These are phyloP conservation scores for Gossypium trilobum DNA, from an alignment of 441 rosid species.

Conservation along the genomic window DNA sequence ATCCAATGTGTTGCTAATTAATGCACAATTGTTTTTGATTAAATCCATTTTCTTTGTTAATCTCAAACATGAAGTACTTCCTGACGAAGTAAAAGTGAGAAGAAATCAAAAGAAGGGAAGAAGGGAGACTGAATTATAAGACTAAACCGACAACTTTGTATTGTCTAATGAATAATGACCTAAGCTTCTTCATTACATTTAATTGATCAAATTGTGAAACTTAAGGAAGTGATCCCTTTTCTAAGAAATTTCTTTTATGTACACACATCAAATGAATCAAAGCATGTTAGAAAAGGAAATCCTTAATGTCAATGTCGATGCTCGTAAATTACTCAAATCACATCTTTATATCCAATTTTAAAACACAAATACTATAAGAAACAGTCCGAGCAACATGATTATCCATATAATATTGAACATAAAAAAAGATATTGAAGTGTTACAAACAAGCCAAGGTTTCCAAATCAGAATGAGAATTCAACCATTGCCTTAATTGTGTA, in stretches of 20 bases:
- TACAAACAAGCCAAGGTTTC: not conserved
- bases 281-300: not conserved
- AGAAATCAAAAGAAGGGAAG: not conserved
- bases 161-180: not conserved
- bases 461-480: not conserved
- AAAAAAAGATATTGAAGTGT: not conserved
- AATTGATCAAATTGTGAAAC: not conserved
- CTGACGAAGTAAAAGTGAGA: not conserved
- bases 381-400: no score
- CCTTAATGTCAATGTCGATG: not conserved
- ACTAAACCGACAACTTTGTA: not conserved
- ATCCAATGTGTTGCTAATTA: not conserved
- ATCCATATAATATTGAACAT: not conserved
- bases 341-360: no score
- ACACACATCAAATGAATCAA: not conserved
- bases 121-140: not conserved
- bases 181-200: not conserved
- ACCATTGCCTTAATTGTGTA: not conserved
- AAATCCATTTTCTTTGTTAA: not conserved
- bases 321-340: no score
- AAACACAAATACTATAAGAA: no score
- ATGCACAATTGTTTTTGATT: not conserved
- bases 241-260: not conserved
- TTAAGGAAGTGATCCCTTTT: constrained; percentile 2
- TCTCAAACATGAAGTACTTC: not conserved